Percentiles rank a stretch among this genome's conserved stretches.
These are phyloP conservation scores for Ziziphus jujuba DNA, from an alignment of 306 rosid species.

Conservation along the genomic window DNA sequence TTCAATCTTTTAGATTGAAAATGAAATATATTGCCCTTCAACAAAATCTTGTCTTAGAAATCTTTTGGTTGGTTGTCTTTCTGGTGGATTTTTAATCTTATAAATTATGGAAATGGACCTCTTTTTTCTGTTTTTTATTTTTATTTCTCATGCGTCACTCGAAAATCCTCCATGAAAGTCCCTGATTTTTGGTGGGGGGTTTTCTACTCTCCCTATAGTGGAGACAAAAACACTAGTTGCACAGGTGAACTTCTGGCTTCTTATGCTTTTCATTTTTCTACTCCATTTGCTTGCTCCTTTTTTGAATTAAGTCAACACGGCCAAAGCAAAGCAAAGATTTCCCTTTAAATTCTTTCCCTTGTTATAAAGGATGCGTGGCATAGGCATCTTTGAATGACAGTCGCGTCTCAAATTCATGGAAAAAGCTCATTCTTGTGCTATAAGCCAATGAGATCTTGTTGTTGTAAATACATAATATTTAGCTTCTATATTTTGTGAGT, in stretches of 20 bases:
- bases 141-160: background rate
- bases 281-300: background rate
- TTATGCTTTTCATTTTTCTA: background rate
- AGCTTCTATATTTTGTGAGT: no score
- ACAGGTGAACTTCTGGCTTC: constrained; percentile 9
- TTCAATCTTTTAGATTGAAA: background rate
- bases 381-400: constrained; percentile 20
- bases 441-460: background rate
- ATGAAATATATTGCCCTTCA: background rate
- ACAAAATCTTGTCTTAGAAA: constrained; percentile 3
- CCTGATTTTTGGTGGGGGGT: constrained; percentile 5
- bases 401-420: constrained; percentile 6
- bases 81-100: no score
- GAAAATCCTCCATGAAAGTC: background rate
- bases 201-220: constrained; percentile 8
- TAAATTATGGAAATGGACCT: no score
- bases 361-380: constrained; percentile 11
- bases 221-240: background rate
- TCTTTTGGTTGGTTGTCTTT: constrained; percentile 3
- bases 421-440: background rate
- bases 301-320: background rate
- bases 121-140: no score
- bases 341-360: no score
- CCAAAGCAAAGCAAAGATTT: background rate
- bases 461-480: no score